Percentiles rank a stretch among this genome's conserved stretches.
phyloP scores from a whole-genome alignment of 108 stramenopile genomes.

The Cyclotella sp. region DNA sequence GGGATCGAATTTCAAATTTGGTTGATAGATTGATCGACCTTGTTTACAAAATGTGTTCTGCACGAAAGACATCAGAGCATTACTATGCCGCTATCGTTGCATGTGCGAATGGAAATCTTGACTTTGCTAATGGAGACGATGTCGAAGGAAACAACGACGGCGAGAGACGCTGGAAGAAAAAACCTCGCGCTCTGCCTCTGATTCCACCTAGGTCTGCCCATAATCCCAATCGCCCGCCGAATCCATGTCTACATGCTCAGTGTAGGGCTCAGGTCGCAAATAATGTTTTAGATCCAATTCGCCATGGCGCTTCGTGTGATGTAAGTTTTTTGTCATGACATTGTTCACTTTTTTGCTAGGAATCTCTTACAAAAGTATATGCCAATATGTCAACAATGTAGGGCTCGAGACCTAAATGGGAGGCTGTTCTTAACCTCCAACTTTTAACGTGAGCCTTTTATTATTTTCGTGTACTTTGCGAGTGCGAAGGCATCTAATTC shows the following conservation, averaged over 20 bases:
- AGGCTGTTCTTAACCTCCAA: conserved; percentile 61
- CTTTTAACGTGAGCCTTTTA: conserved; percentile 42
- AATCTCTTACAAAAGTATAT: not conserved
- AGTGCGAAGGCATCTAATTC: not conserved
- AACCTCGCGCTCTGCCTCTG: conserved; percentile 59
- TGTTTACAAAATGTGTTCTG: conserved; percentile 41
- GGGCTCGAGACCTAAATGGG: conserved; percentile 59
- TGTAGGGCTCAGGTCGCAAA: conserved; percentile 41
- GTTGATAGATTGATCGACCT: conserved; percentile 49
- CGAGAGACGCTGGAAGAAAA: conserved; percentile 42
- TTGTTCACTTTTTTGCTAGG: not conserved
- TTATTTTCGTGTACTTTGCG: not conserved
- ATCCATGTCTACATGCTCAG: conserved; percentile 44
- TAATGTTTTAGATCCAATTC: conserved; percentile 37
- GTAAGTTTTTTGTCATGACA: conserved; percentile 27
- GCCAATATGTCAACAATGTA: not conserved
- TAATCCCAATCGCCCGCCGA: conserved; percentile 43
- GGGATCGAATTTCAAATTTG: conserved; percentile 40
- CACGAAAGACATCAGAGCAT: conserved; percentile 55
- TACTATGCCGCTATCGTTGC: conserved; percentile 59
- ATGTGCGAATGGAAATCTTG: conserved; percentile 68
- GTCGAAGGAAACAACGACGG: conserved; percentile 30
- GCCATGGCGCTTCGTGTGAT: conserved; percentile 69
- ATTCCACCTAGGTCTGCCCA: conserved; percentile 49
- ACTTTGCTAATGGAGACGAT: conserved; percentile 57